Percentiles rank a stretch among this genome's conserved stretches.
These are phyloP conservation scores for Chrysopogon serrulatus DNA, from an alignment of 176 grass and related monocot genomes.

Conservation along the genomic window DNA sequence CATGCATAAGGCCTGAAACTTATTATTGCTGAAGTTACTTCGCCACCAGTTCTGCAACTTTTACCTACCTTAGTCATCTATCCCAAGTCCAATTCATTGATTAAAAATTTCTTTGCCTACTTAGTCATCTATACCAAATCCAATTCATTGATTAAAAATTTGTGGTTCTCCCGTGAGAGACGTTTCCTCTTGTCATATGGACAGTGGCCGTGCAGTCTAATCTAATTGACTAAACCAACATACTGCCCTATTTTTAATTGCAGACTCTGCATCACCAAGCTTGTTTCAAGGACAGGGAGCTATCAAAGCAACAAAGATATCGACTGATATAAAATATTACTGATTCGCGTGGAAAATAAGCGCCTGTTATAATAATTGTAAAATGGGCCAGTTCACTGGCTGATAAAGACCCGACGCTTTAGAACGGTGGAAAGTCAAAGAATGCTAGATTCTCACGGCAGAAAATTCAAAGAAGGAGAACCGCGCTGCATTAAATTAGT, in stretches of 20 bases:
- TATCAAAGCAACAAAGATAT: slow-evolving; percentile 2
- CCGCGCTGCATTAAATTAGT: slow-evolving; percentile 24
- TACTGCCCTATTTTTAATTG: neutral
- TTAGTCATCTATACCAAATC: neutral
- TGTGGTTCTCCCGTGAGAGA: neutral
- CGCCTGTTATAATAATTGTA: neutral
- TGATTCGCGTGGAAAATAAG: neutral
- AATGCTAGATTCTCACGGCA: slow-evolving; percentile 38
- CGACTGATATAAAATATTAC: neutral
- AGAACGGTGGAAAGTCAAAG: neutral
- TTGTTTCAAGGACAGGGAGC: neutral
- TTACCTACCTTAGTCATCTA: neutral
- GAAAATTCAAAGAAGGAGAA: slow-evolving; percentile 19
- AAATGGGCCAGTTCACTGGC: slow-evolving; percentile 15
- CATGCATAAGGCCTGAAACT: slow-evolving; percentile 7
- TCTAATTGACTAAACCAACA: neutral
- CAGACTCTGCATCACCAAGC: slow-evolving; percentile 2
- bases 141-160: neutral
- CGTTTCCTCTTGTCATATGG: neutral
- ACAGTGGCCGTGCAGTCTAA: neutral
- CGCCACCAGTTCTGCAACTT: neutral
- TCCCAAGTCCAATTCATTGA: slow-evolving; percentile 7
- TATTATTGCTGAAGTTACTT: neutral
- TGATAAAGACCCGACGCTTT: slow-evolving; percentile 26
- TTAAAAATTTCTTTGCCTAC: neutral